Conservation (phyloP, 2,329 filamentous ascomycete genomes). For the Sphaerostilbella broomeana region DNA sequence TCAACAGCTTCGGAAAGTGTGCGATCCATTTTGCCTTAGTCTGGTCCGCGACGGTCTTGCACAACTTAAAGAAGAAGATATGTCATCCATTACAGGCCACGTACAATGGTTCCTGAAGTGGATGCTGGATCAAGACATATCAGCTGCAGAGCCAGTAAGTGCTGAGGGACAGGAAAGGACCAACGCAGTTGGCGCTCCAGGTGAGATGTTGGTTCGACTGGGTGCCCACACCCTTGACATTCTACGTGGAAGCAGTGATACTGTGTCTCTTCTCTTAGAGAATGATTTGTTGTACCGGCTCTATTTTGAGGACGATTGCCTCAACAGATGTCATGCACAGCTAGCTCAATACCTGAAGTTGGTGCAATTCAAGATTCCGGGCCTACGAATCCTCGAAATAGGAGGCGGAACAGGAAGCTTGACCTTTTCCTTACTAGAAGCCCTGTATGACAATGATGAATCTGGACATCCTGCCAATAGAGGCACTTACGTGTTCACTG, state of each 20-base stretch:
- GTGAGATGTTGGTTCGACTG: slow-evolving; percentile 6
- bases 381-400: slow-evolving; percentile 32
- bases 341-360: slow-evolving; percentile 13
- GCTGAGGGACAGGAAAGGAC: background rate
- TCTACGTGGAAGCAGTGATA: slow-evolving; percentile 1
- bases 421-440: slow-evolving; percentile 21
- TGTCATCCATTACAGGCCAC: background rate
- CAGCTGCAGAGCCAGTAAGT: background rate
- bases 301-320: slow-evolving; percentile 8
- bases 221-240: slow-evolving; percentile 2
- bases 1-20: background rate
- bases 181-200: background rate
- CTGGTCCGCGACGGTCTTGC: slow-evolving; percentile 6
- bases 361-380: slow-evolving; percentile 27
- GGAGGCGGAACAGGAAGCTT: slow-evolving; percentile 31
- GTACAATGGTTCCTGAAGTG: slow-evolving; percentile 4
- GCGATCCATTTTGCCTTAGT: slow-evolving; percentile 4
- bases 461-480: slow-evolving; percentile 16
- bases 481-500: slow-evolving; percentile 30
- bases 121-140: slow-evolving; percentile 4
- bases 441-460: slow-evolving; percentile 15
- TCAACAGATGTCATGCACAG: slow-evolving; percentile 8
- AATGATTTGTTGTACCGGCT: slow-evolving; percentile 1
- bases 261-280: background rate
- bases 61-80: slow-evolving; percentile 4